Base-by-base conservation (phyloP, 805 yeast species). In the Naumovozyma baii region DNA sequence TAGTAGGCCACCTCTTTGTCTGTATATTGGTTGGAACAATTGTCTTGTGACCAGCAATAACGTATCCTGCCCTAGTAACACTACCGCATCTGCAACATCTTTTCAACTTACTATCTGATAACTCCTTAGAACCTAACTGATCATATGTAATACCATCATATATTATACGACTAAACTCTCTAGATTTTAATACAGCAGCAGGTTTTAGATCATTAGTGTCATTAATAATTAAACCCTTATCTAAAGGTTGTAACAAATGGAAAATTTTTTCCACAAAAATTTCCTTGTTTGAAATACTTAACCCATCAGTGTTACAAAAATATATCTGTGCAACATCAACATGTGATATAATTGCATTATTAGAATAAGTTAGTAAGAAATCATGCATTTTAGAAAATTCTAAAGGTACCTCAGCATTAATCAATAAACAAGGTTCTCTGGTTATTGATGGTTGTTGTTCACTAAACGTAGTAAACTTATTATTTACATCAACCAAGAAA, bases 401-500 rank as follows among this genome's bases (percentile, higher is more conserved):
- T 0, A 61, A 59, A 0, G 84, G 76, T 3, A 83, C 59, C 37
- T 66, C 69, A 1, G 85, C 90, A 49, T 83, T 88, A 4, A 78
- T 56, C 13, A 70, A 68, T 10, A 78, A 55, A 1, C 74, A 59
- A 16, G 67, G 57, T 31, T 63, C 62, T 29, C 53, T 41, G 7
- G 44, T 33, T 28, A 42, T 16, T 16, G 32, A 34, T 8, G 31
- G 13, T 39, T 54, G 52, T 45, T 55, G 51, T 48, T 64, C 60
- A 51, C 53, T 52, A 19, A 52, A 41, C 3, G 56, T 53, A 2
- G 50, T 45, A 29, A 58, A 49, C 32, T 55, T 56, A 31, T 46
- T 54, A 36, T 63, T 85, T 22, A 79, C 70, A 38, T 77, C 82
- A n/a, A 71, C 59, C 42, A 81, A 59, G 50, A 76, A 79, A 33